Evolutionary conservation across 805 yeast species (phyloP).

Genomic region (Vanderwaltozyma tropicalis): DNA sequence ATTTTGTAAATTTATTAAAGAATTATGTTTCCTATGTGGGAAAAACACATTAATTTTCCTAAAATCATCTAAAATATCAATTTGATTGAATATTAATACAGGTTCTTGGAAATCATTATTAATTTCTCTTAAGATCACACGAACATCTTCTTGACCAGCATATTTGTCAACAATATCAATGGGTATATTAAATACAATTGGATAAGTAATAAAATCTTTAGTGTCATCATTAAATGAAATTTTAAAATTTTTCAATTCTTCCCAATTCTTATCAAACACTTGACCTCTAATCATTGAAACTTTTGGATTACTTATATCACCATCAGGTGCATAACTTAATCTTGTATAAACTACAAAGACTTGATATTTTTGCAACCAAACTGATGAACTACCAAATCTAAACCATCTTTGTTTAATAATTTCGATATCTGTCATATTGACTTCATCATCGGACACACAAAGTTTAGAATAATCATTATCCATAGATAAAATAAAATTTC

Average conservation of each 20-base stretch:
- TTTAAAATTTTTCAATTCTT: constrained; percentile 5
- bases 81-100: constrained; percentile 10
- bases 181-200: constrained; percentile 4
- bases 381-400: constrained; percentile 5
- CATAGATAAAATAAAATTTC: constrained; percentile 2
- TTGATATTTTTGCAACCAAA: constrained; percentile 31
- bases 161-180: background rate
- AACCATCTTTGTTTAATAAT: constrained; percentile 27
- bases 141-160: constrained; percentile 7
- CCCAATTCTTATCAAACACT: constrained; percentile 9
- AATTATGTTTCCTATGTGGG: constrained; percentile 10
- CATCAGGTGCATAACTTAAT: background rate
- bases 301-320: background rate
- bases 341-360: constrained; percentile 33
- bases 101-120: constrained; percentile 8
- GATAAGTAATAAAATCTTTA: constrained; percentile 6
- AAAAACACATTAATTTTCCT: constrained; percentile 7
- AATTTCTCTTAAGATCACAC: constrained; percentile 2
- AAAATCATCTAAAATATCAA: constrained; percentile 2
- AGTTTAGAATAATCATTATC: background rate
- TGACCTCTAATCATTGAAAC: constrained; percentile 3
- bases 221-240: constrained; percentile 4
- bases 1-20: constrained; percentile 2
- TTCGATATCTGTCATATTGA: constrained; percentile 1
- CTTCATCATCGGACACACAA: constrained; percentile 1